These are phyloP conservation scores for Dichomitus squalens DNA, from an alignment of 1,284 basidiomycete species.

Conservation along the genomic window DNA sequence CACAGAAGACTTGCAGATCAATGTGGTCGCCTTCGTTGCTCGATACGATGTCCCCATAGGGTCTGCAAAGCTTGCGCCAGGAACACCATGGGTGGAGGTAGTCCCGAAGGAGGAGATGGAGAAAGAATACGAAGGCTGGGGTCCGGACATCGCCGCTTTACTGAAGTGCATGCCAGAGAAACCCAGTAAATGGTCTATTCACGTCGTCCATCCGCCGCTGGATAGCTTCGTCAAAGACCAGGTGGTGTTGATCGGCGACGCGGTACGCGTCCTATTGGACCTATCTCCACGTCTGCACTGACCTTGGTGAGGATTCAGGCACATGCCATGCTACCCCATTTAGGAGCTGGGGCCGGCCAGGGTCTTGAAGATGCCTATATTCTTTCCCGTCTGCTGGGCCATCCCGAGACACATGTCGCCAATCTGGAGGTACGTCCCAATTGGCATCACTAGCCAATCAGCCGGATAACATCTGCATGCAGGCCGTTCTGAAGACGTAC, in stretches of 20 bases:
- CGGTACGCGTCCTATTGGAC: constrained; percentile 39
- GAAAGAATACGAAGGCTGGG: constrained; percentile 50
- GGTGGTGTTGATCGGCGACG: constrained; percentile 60
- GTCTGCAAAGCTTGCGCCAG: constrained; percentile 37
- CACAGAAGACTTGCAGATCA: constrained; percentile 42
- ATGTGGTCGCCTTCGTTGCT: constrained; percentile 54
- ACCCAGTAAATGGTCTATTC: constrained; percentile 63
- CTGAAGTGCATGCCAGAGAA: constrained; percentile 46
- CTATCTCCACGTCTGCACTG: neutral
- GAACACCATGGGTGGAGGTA: constrained; percentile 49
- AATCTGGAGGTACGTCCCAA: constrained; percentile 50
- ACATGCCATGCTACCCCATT: constrained; percentile 63
- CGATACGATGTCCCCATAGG: constrained; percentile 42
- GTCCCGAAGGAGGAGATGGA: constrained; percentile 48
- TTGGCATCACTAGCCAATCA: no score
- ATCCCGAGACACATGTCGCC: constrained; percentile 43
- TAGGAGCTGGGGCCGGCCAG: constrained; percentile 65
- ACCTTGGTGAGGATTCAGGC: constrained; percentile 42
- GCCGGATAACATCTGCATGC: constrained; percentile 31
- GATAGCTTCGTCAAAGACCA: constrained; percentile 47
- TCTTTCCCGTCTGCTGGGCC: constrained; percentile 49
- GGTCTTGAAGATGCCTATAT: constrained; percentile 62
- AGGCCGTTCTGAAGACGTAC: constrained; percentile 47
- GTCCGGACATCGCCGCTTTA: constrained; percentile 46
- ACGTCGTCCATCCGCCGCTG: constrained; percentile 52